A percentile compares a stretch with the other conserved stretches of the same genome.
Evolutionary conservation across 345 rosid species (phyloP).

Genomic region (Turritis glabra): DNA sequence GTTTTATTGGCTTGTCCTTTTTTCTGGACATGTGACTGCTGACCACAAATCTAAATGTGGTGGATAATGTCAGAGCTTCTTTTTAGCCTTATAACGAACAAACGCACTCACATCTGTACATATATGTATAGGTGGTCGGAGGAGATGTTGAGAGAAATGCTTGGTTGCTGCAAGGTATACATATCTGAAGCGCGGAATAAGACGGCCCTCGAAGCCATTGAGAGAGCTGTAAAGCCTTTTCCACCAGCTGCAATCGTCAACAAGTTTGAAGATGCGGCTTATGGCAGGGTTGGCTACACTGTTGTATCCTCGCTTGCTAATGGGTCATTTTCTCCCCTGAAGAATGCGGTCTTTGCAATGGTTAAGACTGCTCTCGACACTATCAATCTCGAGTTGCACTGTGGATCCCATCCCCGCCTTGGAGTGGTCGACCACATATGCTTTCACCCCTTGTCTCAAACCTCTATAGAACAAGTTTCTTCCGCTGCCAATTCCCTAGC

Average conservation of each 20-base stretch:
- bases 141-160: conserved; percentile 64
- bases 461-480: conserved; percentile 67
- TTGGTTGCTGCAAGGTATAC: conserved; percentile 85
- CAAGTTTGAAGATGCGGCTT: conserved; percentile 77
- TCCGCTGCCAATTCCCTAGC: conserved; percentile 68
- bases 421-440: conserved; percentile 95
- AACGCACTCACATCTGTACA: background rate
- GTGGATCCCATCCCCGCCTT: conserved; percentile 85
- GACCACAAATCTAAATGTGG: conserved; percentile 38
- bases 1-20: conserved; percentile 10
- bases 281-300: conserved; percentile 84
- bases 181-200: conserved; percentile 77
- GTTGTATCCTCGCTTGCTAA: conserved; percentile 57
- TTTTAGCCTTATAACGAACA: conserved; percentile 13
- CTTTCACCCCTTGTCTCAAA: conserved; percentile 70
- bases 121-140: conserved; percentile 28
- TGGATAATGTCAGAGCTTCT: conserved; percentile 32
- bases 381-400: conserved; percentile 62
- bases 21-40: conserved; percentile 33
- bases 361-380: conserved; percentile 73
- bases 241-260: conserved; percentile 68
- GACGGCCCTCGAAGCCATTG: conserved; percentile 66
- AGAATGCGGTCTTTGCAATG: conserved; percentile 67
- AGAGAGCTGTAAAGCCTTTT: conserved; percentile 63
- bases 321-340: conserved; percentile 47